These are phyloP conservation scores for Peronospora destructor DNA, from an alignment of 352 stramenopile species.

Conservation along the genomic window DNA sequence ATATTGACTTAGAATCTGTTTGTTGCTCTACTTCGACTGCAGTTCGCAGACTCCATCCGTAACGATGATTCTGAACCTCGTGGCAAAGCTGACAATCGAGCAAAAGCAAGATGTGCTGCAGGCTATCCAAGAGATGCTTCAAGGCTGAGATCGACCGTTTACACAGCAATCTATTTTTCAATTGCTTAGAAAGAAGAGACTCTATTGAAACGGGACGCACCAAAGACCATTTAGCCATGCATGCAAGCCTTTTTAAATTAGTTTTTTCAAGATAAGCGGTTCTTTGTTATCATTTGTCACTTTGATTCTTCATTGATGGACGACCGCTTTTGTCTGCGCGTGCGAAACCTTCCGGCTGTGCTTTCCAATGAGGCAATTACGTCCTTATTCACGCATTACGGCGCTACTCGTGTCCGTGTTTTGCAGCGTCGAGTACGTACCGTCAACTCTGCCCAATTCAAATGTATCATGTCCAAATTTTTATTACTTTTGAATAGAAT, in stretches of 20 bases:
- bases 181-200: slow-evolving; percentile 18
- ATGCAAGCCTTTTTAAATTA: not conserved
- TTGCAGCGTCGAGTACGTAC: slow-evolving; percentile 29
- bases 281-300: not conserved
- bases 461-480: no score
- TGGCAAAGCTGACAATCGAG: slow-evolving; percentile 50
- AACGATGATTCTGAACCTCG: slow-evolving; percentile 67
- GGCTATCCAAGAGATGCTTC: slow-evolving; percentile 55
- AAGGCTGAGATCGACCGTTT: slow-evolving; percentile 24
- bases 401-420: slow-evolving; percentile 40
- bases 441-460: no score
- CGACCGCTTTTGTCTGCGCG: slow-evolving; percentile 34
- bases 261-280: slow-evolving; percentile 7
- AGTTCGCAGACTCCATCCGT: slow-evolving; percentile 61
- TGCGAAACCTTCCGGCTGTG: slow-evolving; percentile 51
- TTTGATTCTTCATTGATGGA: slow-evolving; percentile 4
- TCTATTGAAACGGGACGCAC: not conserved
- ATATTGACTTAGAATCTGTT: not conserved
- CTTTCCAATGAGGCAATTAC: slow-evolving; percentile 51
- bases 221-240: slow-evolving; percentile 4
- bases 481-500: slow-evolving; percentile 16
- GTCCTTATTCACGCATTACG: slow-evolving; percentile 56
- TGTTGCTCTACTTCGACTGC: not conserved
- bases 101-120: slow-evolving; percentile 68
- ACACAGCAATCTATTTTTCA: slow-evolving; percentile 3